Evolutionary conservation across 345 rosid genomes (phyloP).

Genomic region (Populus nigra): DNA sequence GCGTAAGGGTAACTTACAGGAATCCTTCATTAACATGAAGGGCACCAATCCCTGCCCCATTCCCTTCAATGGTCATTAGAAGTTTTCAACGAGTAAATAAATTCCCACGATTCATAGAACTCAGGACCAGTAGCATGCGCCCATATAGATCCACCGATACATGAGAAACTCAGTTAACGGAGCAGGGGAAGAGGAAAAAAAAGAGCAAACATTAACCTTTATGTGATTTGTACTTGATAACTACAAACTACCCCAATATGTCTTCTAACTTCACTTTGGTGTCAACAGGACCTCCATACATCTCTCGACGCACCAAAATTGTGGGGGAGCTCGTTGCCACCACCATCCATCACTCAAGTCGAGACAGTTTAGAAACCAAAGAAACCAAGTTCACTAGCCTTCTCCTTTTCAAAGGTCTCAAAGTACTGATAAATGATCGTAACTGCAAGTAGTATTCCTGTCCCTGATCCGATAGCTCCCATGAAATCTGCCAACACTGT

Average conservation of each 20-base stretch:
- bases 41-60: not conserved
- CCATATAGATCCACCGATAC: not conserved
- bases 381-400: constrained; percentile 84
- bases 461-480: constrained; percentile 91
- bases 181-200: not conserved
- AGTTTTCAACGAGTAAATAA: not conserved
- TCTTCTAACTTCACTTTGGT: constrained; percentile 6
- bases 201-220: not conserved
- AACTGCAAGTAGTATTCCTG: constrained; percentile 80
- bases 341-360: not conserved
- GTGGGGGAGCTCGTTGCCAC: constrained; percentile 11
- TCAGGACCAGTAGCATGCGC: not conserved
- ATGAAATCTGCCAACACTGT: constrained; percentile 83
- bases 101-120: not conserved
- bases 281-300: constrained; percentile 2
- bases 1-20: not conserved
- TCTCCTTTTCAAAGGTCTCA: constrained; percentile 92
- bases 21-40: not conserved
- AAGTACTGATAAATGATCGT: constrained; percentile 84
- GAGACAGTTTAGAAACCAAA: constrained; percentile 54
- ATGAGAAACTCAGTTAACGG: not conserved
- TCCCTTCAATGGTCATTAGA: not conserved
- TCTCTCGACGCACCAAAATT: constrained; percentile 18
- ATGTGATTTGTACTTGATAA: not conserved
- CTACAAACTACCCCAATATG: not conserved